Percentiles rank a stretch among this genome's conserved stretches.
Conservation (phyloP, 768 basidiomycete species). For the Gloeopeniophorella convolvens region DNA sequence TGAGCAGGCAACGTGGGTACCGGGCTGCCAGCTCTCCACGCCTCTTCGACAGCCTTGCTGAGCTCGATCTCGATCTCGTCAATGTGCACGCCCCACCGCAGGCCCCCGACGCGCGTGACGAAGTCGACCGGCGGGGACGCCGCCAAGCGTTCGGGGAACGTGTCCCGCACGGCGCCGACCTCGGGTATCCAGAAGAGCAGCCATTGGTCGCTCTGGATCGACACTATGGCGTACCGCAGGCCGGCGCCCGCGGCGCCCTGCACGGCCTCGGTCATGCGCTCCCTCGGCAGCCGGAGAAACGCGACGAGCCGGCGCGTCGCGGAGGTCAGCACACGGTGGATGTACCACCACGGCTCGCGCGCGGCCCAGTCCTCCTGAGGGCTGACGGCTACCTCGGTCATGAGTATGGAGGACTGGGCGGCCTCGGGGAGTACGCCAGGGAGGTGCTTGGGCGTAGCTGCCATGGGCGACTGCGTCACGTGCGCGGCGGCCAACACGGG, state of each 20-base stretch:
- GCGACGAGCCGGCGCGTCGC: constrained; percentile 8
- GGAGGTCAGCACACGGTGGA: constrained; percentile 14
- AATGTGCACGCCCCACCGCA: constrained; percentile 13
- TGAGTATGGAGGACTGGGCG: no score
- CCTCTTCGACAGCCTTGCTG: constrained; percentile 1
- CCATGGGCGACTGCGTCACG: no score
- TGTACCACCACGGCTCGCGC: constrained; percentile 16
- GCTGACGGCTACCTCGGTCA: not conserved
- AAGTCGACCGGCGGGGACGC: constrained; percentile 1
- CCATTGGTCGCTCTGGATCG: constrained; percentile 14
- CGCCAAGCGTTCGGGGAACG: not conserved
- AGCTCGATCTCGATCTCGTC: constrained; percentile 13
- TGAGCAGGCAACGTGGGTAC: constrained; percentile 14
- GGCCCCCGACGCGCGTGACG: constrained; percentile 2
- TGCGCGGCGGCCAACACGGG: no score
- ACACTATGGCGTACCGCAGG: constrained; percentile 1
- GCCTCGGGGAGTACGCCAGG: no score
- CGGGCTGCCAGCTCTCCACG: not conserved
- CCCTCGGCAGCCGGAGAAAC: constrained; percentile 9
- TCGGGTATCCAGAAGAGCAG: constrained; percentile 1
- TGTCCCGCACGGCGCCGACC: not conserved
- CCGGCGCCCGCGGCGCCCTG: not conserved
- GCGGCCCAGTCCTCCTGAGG: constrained; percentile 14
- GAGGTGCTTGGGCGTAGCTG: no score
- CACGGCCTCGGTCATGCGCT: constrained; percentile 2